These are phyloP conservation scores for Globisporangium alternatum DNA, from an alignment of 352 stramenopile species.

Conservation along the genomic window DNA sequence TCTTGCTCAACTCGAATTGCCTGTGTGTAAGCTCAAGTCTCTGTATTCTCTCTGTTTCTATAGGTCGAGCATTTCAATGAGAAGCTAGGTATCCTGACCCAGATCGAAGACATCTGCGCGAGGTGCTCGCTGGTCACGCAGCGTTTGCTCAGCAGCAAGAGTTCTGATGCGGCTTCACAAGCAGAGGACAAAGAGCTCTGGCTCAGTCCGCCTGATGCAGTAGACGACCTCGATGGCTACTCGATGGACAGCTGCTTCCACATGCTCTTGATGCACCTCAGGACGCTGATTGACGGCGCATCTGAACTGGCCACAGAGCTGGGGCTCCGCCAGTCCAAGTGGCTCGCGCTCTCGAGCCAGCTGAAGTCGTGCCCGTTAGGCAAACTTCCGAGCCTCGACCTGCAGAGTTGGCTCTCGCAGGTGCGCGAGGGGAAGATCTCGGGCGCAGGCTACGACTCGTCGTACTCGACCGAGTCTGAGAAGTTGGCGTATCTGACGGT, in stretches of 20 bases:
- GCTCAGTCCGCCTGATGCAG: neutral
- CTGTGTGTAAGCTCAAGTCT: too few species aligned
- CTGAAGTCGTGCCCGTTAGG: slow-evolving; percentile 55
- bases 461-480: slow-evolving; percentile 16
- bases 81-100: slow-evolving; percentile 54
- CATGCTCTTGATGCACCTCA: slow-evolving; percentile 22
- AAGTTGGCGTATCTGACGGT: slow-evolving; percentile 10
- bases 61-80: slow-evolving; percentile 49
- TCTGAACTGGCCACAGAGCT: slow-evolving; percentile 20
- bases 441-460: slow-evolving; percentile 57
- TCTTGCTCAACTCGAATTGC: neutral
- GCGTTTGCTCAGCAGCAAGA: slow-evolving; percentile 22
- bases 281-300: slow-evolving; percentile 21
- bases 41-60: neutral
- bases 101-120: slow-evolving; percentile 45
- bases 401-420: slow-evolving; percentile 74
- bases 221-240: slow-evolving; percentile 6
- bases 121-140: slow-evolving; percentile 37
- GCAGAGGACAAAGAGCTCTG: neutral
- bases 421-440: slow-evolving; percentile 79
- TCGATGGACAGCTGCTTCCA: slow-evolving; percentile 12
- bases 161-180: neutral
- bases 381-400: slow-evolving; percentile 44
- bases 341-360: slow-evolving; percentile 70
- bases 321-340: slow-evolving; percentile 56